phyloP scores from a whole-genome alignment of 2,329 filamentous ascomycete genomes.

The Pezicula neosporulosa region DNA sequence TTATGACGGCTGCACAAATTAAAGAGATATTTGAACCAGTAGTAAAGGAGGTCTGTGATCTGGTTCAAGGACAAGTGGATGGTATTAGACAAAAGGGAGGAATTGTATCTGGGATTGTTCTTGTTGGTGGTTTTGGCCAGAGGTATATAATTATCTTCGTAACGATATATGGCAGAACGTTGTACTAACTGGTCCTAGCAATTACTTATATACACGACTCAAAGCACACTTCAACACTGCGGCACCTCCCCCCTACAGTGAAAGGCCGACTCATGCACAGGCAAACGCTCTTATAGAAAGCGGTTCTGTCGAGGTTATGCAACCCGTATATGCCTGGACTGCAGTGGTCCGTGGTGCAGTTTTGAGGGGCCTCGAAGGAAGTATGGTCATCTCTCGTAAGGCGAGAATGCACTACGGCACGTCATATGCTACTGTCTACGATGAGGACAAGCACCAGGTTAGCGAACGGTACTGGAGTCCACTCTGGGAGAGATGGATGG shows the following conservation, averaged over 20 bases:
- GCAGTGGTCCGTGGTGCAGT: constrained; percentile 77
- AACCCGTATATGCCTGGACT: constrained; percentile 79
- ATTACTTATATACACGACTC: constrained; percentile 70
- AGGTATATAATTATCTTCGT: constrained; percentile 26
- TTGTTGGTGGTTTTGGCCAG: constrained; percentile 80
- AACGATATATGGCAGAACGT: neutral
- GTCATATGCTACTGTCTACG: constrained; percentile 77
- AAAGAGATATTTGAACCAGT: constrained; percentile 75
- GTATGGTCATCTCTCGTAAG: constrained; percentile 73
- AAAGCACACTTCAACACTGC: constrained; percentile 61
- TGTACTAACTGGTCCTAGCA: constrained; percentile 31
- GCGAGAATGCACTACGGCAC: constrained; percentile 73
- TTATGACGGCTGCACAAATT: constrained; percentile 66
- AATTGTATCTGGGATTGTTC: constrained; percentile 69
- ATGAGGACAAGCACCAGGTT: constrained; percentile 70
- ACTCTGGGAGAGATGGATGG: constrained; percentile 80
- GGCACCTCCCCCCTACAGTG: constrained; percentile 56
- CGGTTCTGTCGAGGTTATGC: constrained; percentile 72
- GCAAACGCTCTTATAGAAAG: constrained; percentile 42
- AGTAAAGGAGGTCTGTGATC: constrained; percentile 64
- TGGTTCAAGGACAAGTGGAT: constrained; percentile 65
- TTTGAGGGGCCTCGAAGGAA: constrained; percentile 70
- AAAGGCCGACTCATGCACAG: constrained; percentile 64
- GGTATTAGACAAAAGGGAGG: constrained; percentile 58
- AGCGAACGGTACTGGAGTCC: constrained; percentile 76